Conservation (phyloP, 768 basidiomycete genomes). For the Leccinum pellstonianum region DNA sequence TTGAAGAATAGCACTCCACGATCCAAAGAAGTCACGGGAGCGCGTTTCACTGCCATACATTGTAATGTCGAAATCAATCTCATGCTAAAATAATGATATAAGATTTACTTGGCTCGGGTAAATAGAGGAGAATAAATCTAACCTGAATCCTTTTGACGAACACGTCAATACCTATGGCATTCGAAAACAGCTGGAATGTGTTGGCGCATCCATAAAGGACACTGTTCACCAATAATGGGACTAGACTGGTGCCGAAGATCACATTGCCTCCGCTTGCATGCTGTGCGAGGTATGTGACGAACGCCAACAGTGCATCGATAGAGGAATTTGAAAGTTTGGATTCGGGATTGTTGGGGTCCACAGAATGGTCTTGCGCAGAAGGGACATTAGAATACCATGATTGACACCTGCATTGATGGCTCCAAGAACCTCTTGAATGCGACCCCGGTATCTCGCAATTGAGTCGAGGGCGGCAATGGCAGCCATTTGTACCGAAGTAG, state of each 20-base stretch:
- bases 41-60: slow-evolving; percentile 47
- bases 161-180: slow-evolving; percentile 77
- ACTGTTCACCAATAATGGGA: slow-evolving; percentile 87
- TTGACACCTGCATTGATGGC: slow-evolving; percentile 95
- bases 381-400: slow-evolving; percentile 90
- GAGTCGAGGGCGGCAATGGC: too few species aligned
- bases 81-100: slow-evolving; percentile 45
- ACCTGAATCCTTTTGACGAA: slow-evolving; percentile 89
- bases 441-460: too few species aligned
- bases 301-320: slow-evolving; percentile 80
- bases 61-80: slow-evolving; percentile 64
- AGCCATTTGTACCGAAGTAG: too few species aligned
- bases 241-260: slow-evolving; percentile 91
- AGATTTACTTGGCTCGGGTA: slow-evolving; percentile 1
- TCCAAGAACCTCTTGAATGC: slow-evolving; percentile 65
- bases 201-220: slow-evolving; percentile 87
- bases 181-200: slow-evolving; percentile 84
- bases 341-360: slow-evolving; percentile 62
- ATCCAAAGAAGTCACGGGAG: slow-evolving; percentile 46
- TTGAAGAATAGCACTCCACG: slow-evolving; percentile 75
- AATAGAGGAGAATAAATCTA: slow-evolving; percentile 22
- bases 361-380: slow-evolving; percentile 76
- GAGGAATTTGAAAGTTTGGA: slow-evolving; percentile 71
- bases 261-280: slow-evolving; percentile 86
- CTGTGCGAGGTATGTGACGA: slow-evolving; percentile 84